Percentiles rank a stretch among this genome's conserved stretches.
Conservation (phyloP, 176 grass and related monocot species). For the Areca catechu region DNA sequence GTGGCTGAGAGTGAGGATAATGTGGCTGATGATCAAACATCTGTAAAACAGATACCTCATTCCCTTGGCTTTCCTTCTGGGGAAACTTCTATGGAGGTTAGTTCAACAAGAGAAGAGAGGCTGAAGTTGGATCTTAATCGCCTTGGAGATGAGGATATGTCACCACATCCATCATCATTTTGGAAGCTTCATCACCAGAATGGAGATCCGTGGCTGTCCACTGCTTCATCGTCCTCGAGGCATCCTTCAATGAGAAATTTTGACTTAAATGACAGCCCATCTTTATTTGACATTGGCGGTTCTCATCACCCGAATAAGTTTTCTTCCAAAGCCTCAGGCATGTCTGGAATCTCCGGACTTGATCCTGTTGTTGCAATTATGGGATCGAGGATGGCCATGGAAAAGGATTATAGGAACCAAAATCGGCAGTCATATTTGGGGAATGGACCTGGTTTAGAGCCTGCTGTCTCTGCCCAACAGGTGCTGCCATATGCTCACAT, state of each 20-base stretch:
- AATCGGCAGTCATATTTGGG: not conserved
- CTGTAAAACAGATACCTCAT: not conserved
- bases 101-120: slow-evolving; percentile 12
- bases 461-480: not conserved
- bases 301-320: not conserved
- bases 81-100: slow-evolving; percentile 5
- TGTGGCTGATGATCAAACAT: not conserved
- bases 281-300: not conserved
- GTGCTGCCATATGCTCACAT: not conserved
- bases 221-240: not conserved
- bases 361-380: slow-evolving; percentile 4
- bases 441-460: not conserved
- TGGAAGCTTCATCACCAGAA: slow-evolving; percentile 8
- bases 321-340: not conserved
- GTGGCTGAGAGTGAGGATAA: slow-evolving; percentile 3
- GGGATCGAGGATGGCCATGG: not conserved
- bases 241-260: not conserved
- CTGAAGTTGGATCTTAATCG: slow-evolving; percentile 11
- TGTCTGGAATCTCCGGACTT: not conserved
- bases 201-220: slow-evolving; percentile 2
- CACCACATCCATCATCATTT: not conserved
- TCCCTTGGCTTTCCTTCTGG: not conserved
- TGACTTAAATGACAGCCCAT: slow-evolving; percentile 1
- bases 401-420: not conserved
- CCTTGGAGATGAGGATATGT: slow-evolving; percentile 9